Base-by-base conservation (phyloP, 2,329 filamentous ascomycete genomes). In the Nannizziopsis arthrosporioides region DNA sequence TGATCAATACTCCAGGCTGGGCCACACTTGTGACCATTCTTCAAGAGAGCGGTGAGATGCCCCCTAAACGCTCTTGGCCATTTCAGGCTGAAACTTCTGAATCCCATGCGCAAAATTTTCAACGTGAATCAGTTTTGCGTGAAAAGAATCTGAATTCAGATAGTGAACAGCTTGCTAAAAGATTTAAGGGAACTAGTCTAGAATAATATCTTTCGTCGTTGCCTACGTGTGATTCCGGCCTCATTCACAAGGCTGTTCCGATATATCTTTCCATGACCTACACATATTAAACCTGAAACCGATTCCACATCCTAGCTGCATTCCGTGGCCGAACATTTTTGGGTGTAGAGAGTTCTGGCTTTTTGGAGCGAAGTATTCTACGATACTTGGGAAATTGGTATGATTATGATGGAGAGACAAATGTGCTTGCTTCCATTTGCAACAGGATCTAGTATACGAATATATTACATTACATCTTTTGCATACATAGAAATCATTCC, bases 41-140 rank as follows among this genome's bases (percentile, higher is more conserved):
- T 71, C 81, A 92, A 81, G 85, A 88, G 80, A 88, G 86, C 77
- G 87, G 89, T 94, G 89, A 94, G 85, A 83, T 83, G 80, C 80
- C 83, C 78, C 82, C 81, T 68, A 93, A 92, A 76, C 84, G 74
- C 65, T 60, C 64, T 58, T 63, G 69, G 65, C 63, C 62, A 53
- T 57, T 55, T 40, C 63, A 64, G 54, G 66, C 68, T 61, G 66
- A 69, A 59, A 53, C 58, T 59, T 51, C 57, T 57, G 55, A 55
- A 53, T 57, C 57, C 56, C 55, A 60, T 51, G 55, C 34, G 10
- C 22, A 59, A 18, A 32, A 42, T 36, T 22, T 32, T 47, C 46
- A 32, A 37, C 34, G 31, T 46, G 18, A 41, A 15, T 19, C 31
- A 27, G 7, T 27, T 42, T 38, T 18, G 3, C 14, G 18, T 42